phyloP scores from a whole-genome alignment of 306 rosid species.

The Dryas alaskensis region DNA sequence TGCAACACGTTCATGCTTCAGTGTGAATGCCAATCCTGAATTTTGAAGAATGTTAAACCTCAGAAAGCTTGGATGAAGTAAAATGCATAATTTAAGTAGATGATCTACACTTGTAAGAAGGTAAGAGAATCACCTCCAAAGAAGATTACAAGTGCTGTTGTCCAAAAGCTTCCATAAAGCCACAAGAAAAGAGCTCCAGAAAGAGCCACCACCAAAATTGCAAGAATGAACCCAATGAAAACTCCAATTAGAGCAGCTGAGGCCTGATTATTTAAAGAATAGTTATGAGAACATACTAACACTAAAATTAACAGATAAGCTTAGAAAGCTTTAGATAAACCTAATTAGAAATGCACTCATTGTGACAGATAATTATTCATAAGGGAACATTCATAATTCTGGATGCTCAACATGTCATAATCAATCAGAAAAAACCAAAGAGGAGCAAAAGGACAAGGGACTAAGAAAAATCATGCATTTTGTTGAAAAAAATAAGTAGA shows the following conservation, averaged over 20 bases:
- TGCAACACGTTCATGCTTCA: slow-evolving; percentile 71
- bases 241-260: slow-evolving; percentile 65
- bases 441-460: background rate
- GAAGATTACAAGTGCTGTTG: slow-evolving; percentile 59
- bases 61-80: slow-evolving; percentile 23
- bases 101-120: slow-evolving; percentile 18
- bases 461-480: background rate
- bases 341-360: background rate
- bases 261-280: slow-evolving; percentile 45
- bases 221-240: slow-evolving; percentile 62
- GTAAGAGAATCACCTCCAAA: slow-evolving; percentile 75
- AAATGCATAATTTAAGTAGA: slow-evolving; percentile 18
- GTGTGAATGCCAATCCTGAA: slow-evolving; percentile 81
- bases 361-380: background rate
- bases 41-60: slow-evolving; percentile 30
- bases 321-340: background rate
- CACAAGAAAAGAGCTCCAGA: slow-evolving; percentile 73
- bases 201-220: slow-evolving; percentile 65
- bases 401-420: background rate
- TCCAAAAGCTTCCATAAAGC: slow-evolving; percentile 97
- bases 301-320: background rate
- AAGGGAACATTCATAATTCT: background rate
- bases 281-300: slow-evolving; percentile 25
- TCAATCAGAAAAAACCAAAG: background rate
- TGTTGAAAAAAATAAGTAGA: background rate